Conservation (phyloP, 139 green algal genomes). For the Closterium sp. region DNA sequence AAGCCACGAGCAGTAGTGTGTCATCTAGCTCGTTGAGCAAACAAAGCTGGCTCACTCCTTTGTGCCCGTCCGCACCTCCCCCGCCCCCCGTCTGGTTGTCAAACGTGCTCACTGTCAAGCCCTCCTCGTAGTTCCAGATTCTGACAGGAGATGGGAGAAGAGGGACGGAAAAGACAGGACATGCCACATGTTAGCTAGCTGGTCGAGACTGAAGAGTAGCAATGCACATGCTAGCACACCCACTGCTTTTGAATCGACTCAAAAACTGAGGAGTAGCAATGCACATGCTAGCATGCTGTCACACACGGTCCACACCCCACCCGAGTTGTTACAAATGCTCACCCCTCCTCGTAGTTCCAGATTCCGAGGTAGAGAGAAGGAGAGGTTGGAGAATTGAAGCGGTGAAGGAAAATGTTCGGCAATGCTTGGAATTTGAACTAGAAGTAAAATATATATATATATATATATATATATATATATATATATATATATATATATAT, state of each 20-base stretch:
- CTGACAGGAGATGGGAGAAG: constrained; percentile 13
- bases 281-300: no score
- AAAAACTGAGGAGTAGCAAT: no score
- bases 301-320: not conserved
- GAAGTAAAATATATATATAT: no score
- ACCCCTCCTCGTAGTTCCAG: constrained; percentile 44
- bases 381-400: not conserved
- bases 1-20: constrained; percentile 15
- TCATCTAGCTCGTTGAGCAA: constrained; percentile 40
- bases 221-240: no score
- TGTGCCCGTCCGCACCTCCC: not conserved
- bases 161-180: no score
- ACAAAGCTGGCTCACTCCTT: not conserved
- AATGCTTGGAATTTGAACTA: no score
- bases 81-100: constrained; percentile 12
- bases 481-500: no score
- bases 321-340: constrained; percentile 5
- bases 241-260: no score
- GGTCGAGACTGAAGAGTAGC: no score
- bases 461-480: no score
- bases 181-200: no score
- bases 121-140: constrained; percentile 51
- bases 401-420: no score
- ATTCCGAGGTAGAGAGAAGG: constrained; percentile 14
- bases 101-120: constrained; percentile 29